Percentiles rank a stretch among this genome's conserved stretches.
phyloP scores from a whole-genome alignment of 441 rosid genomes.

The Brassica balearica region DNA sequence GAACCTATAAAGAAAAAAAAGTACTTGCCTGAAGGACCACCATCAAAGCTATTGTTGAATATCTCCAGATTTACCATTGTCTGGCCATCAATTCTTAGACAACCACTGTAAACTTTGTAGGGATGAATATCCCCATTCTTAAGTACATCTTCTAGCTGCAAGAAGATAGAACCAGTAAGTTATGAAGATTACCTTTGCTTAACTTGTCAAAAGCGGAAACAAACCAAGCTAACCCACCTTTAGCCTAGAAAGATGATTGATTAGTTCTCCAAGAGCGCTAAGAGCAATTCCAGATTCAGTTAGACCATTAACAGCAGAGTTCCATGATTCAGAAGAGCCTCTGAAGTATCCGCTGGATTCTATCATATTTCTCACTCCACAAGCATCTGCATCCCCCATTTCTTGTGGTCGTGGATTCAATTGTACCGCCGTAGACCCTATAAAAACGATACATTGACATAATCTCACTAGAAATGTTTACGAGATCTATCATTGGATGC shows the following conservation, averaged over 20 bases:
- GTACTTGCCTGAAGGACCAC: constrained; percentile 79
- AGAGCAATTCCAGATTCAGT: constrained; percentile 59
- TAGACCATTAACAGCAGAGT: constrained; percentile 56
- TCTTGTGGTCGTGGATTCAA: constrained; percentile 61
- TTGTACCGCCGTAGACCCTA: constrained; percentile 73
- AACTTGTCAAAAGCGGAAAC: constrained; percentile 15
- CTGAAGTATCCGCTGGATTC: constrained; percentile 72
- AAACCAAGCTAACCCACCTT: constrained; percentile 62
- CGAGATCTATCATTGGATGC: not conserved
- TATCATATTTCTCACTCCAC: constrained; percentile 71
- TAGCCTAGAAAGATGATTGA: constrained; percentile 82
- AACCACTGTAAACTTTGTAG: constrained; percentile 80
- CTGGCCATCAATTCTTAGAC: constrained; percentile 96
- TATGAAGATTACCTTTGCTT: constrained; percentile 31
- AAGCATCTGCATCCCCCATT: constrained; percentile 62
- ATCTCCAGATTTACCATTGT: constrained; percentile 93
- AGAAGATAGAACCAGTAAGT: constrained; percentile 31
- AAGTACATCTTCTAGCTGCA: constrained; percentile 84
- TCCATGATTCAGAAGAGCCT: constrained; percentile 65
- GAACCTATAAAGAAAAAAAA: constrained; percentile 24
- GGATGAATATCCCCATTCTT: constrained; percentile 77
- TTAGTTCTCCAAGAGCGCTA: constrained; percentile 85
- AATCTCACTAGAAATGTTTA: constrained; percentile 5
- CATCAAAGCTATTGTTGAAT: constrained; percentile 79
- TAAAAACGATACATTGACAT: constrained; percentile 10